A percentile compares a stretch with the other conserved stretches of the same genome.
phyloP scores from a whole-genome alignment of 1,284 basidiomycete species.

The Mrakiaceae sp. region DNA sequence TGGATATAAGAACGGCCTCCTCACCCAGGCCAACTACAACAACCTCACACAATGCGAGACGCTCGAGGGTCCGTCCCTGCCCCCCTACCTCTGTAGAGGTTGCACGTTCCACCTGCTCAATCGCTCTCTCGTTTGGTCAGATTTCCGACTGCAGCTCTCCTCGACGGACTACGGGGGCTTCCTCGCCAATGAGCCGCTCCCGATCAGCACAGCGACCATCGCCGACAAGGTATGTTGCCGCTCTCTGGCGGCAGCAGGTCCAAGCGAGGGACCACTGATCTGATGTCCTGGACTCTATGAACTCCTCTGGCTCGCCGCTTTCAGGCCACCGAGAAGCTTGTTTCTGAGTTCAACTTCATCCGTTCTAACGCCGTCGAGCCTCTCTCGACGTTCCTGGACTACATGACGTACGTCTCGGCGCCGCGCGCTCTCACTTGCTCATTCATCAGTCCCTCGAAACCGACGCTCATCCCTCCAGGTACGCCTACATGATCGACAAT shows the following conservation, averaged over 20 bases:
- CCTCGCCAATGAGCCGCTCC: slow-evolving; percentile 91
- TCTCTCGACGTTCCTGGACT: slow-evolving; percentile 87
- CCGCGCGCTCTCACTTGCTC: background rate
- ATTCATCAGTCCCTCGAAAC: background rate
- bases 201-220: slow-evolving; percentile 88
- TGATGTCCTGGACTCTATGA: background rate
- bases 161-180: slow-evolving; percentile 99
- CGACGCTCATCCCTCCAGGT: slow-evolving; percentile 41
- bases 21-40: slow-evolving; percentile 78
- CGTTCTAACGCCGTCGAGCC: slow-evolving; percentile 84
- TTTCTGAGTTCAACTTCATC: slow-evolving; percentile 94
- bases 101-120: background rate
- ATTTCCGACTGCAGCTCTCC: slow-evolving; percentile 83
- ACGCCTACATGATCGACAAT: slow-evolving; percentile 99
- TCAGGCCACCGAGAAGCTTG: slow-evolving; percentile 76
- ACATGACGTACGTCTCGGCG: slow-evolving; percentile 64
- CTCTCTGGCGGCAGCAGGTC: background rate
- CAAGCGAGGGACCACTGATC: background rate
- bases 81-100: slow-evolving; percentile 3
- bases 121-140: slow-evolving; percentile 36
- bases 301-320: background rate
- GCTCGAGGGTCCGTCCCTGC: slow-evolving; percentile 59
- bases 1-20: slow-evolving; percentile 87
- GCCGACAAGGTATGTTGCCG: slow-evolving; percentile 54
- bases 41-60: slow-evolving; percentile 97